These are phyloP conservation scores for Suillus weaverae DNA, from an alignment of 768 basidiomycete species.

Conservation along the genomic window DNA sequence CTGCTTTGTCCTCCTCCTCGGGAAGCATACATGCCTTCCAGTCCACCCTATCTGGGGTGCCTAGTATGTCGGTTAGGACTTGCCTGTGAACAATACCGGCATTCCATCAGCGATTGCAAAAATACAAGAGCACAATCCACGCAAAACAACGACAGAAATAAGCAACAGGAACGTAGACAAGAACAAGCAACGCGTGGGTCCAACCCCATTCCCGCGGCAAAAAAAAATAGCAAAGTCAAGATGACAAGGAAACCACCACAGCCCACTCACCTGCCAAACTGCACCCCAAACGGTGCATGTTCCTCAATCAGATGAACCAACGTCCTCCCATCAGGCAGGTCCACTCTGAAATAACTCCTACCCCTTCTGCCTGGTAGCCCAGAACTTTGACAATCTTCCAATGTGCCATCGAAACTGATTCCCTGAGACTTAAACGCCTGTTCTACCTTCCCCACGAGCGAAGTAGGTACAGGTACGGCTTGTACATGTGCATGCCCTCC, in stretches of 20 bases:
- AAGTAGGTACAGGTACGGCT: slow-evolving; percentile 72
- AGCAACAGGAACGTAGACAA: not conserved
- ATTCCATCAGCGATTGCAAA: slow-evolving; percentile 10
- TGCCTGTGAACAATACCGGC: slow-evolving; percentile 49
- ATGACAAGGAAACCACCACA: not conserved
- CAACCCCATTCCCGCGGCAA: not conserved
- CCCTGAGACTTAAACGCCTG: slow-evolving; percentile 65
- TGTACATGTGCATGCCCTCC: slow-evolving; percentile 97
- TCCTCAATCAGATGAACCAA: slow-evolving; percentile 86
- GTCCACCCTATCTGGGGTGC: slow-evolving; percentile 75
- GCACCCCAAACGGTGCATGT: slow-evolving; percentile 78
- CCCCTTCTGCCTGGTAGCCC: not conserved
- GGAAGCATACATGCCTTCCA: slow-evolving; percentile 88
- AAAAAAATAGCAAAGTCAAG: not conserved
- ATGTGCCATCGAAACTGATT: slow-evolving; percentile 71
- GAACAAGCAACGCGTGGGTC: not conserved
- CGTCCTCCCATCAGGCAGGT: slow-evolving; percentile 81
- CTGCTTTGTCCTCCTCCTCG: slow-evolving; percentile 84
- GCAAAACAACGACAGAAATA: not conserved
- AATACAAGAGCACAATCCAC: not conserved
- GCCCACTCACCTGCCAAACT: slow-evolving; percentile 83
- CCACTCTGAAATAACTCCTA: slow-evolving; percentile 85
- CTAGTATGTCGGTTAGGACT: slow-evolving; percentile 76
- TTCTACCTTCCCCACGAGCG: slow-evolving; percentile 63
- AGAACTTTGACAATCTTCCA: slow-evolving; percentile 50